Evolutionary conservation across 1,284 basidiomycete genomes (phyloP).

Genomic region (Cryptococcus sp.): DNA sequence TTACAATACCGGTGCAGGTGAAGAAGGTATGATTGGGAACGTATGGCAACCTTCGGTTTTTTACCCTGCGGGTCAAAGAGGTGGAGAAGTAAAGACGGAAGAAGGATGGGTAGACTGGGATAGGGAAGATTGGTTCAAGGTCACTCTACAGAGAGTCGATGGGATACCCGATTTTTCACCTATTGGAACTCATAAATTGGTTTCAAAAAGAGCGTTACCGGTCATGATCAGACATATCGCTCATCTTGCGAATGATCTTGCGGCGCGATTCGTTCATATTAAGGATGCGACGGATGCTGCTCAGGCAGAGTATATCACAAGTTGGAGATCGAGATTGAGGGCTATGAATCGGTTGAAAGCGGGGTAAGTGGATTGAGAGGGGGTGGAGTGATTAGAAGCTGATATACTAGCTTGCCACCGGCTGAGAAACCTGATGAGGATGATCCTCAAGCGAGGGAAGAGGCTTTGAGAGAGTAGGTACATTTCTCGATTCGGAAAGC

Average conservation of each 20-base stretch:
- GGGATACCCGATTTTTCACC: slow-evolving; percentile 90
- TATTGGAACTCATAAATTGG: slow-evolving; percentile 84
- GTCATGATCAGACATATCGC: slow-evolving; percentile 78
- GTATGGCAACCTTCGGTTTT: not conserved
- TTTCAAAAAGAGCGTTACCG: slow-evolving; percentile 77
- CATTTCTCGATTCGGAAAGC: not conserved
- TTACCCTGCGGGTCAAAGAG: not conserved
- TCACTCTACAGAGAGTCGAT: slow-evolving; percentile 74
- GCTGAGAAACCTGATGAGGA: slow-evolving; percentile 19
- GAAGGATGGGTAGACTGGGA: slow-evolving; percentile 32
- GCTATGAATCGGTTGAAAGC: slow-evolving; percentile 64
- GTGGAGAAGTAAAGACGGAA: slow-evolving; percentile 5
- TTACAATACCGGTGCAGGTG: slow-evolving; percentile 49
- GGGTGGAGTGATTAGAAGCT: not conserved
- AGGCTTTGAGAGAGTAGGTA: slow-evolving; percentile 36
- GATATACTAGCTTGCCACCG: slow-evolving; percentile 15
- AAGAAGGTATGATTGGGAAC: slow-evolving; percentile 7
- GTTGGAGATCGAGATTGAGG: slow-evolving; percentile 77
- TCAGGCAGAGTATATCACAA: slow-evolving; percentile 75
- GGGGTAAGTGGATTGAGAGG: slow-evolving; percentile 18
- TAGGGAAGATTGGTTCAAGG: slow-evolving; percentile 71
- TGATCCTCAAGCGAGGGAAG: slow-evolving; percentile 22
- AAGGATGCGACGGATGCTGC: slow-evolving; percentile 59
- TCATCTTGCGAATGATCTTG: slow-evolving; percentile 80
- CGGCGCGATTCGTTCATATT: slow-evolving; percentile 69